A percentile compares a stretch with the other conserved stretches of the same genome.
Conservation (phyloP, 2,329 filamentous ascomycete genomes). For the Arthrinium puccinioides region DNA sequence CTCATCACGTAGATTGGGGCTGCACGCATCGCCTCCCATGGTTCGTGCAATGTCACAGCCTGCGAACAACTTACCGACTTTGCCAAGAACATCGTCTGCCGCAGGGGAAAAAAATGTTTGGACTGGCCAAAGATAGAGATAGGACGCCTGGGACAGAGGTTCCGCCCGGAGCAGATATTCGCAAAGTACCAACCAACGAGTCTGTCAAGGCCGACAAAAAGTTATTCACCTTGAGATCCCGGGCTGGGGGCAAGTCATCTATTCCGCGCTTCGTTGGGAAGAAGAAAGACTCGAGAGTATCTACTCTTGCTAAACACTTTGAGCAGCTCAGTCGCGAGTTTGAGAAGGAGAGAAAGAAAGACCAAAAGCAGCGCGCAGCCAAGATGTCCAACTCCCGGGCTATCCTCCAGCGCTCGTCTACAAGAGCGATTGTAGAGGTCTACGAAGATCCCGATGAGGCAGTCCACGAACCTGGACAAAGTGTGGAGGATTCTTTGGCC, state of each 20-base stretch:
- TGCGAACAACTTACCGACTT: conserved; percentile 24
- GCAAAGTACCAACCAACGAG: conserved; percentile 27
- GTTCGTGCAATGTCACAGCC: conserved; percentile 47
- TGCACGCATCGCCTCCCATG: conserved; percentile 43
- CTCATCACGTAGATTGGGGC: conserved; percentile 36
- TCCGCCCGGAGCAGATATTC: conserved; percentile 20
- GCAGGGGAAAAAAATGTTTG: conserved; percentile 32
- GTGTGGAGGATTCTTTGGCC: conserved; percentile 50
- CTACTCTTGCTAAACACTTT: conserved; percentile 89
- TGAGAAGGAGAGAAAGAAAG: conserved; percentile 84
- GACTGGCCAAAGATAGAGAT: conserved; percentile 21
- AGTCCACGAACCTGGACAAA: conserved; percentile 69
- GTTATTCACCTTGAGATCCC: conserved; percentile 54
- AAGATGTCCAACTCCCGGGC: conserved; percentile 70
- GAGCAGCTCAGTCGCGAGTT: conserved; percentile 96
- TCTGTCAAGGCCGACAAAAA: conserved; percentile 61
- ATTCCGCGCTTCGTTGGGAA: conserved; percentile 84
- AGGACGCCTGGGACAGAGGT: conserved; percentile 15
- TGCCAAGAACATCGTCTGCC: conserved; percentile 38
- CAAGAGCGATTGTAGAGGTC: conserved; percentile 93
- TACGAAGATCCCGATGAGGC: conserved; percentile 92
- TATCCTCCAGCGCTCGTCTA: conserved; percentile 77
- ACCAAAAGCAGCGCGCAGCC: conserved; percentile 73
- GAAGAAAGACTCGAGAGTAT: conserved; percentile 71
- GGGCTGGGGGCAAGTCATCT: conserved; percentile 59